phyloP scores from a whole-genome alignment of 306 rosid species.

The Hippophae tibetana region DNA sequence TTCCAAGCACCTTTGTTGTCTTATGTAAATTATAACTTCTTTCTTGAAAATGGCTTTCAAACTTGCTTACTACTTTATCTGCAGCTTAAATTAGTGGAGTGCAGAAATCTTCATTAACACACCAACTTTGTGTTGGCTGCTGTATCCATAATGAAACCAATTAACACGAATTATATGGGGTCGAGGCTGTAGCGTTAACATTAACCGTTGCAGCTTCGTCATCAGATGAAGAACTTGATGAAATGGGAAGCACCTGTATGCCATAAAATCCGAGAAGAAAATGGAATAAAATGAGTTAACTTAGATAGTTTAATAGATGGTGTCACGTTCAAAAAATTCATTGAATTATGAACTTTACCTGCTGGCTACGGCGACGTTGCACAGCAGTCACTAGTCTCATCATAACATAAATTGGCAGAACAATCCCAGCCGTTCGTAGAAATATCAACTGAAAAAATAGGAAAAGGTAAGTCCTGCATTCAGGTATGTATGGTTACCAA shows the following conservation, averaged over 20 bases:
- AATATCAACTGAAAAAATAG: constrained; percentile 38
- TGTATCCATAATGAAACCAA: constrained; percentile 10
- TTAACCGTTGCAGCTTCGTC: constrained; percentile 34
- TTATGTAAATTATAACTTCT: not conserved
- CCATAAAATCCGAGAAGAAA: constrained; percentile 5
- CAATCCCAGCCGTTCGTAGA: constrained; percentile 51
- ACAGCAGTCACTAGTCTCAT: constrained; percentile 45
- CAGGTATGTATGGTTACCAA: not conserved
- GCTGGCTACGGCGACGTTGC: constrained; percentile 48
- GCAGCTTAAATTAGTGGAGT: not conserved
- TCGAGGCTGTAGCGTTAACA: constrained; percentile 29
- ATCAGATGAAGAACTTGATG: constrained; percentile 31
- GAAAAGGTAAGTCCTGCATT: not conserved
- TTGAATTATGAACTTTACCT: constrained; percentile 27
- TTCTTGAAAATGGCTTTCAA: not conserved
- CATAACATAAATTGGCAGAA: constrained; percentile 56
- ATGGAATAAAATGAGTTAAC: not conserved
- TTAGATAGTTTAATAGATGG: not conserved
- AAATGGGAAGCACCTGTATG: constrained; percentile 45
- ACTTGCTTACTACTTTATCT: not conserved
- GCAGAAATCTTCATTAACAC: constrained; percentile 3
- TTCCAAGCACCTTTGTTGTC: not conserved
- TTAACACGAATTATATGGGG: constrained; percentile 41
- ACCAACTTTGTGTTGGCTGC: constrained; percentile 10
- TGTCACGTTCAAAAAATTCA: not conserved